Percentiles rank a stretch among this genome's conserved stretches.
These are phyloP conservation scores for Xylaria sp. DNA, from an alignment of 2,329 filamentous ascomycete genomes.

Conservation along the genomic window DNA sequence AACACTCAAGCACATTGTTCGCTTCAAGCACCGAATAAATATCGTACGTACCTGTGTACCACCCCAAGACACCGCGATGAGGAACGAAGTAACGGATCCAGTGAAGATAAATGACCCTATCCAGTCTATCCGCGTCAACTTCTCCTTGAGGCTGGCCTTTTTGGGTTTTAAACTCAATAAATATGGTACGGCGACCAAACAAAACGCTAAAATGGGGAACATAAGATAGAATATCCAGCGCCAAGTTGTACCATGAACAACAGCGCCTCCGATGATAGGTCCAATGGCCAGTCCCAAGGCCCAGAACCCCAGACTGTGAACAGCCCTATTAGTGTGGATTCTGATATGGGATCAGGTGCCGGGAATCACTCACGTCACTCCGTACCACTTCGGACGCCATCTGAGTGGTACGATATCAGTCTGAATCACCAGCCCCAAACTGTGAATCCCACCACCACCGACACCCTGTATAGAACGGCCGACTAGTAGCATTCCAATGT, in stretches of 20 bases:
- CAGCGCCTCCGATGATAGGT: slow-evolving; percentile 35
- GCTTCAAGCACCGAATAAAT: neutral
- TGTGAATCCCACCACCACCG: slow-evolving; percentile 55
- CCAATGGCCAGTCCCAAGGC: slow-evolving; percentile 35
- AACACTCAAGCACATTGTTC: neutral
- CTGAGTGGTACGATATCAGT: slow-evolving; percentile 56
- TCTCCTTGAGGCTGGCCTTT: slow-evolving; percentile 47
- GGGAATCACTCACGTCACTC: slow-evolving; percentile 47
- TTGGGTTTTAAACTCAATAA: slow-evolving; percentile 55
- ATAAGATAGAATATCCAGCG: slow-evolving; percentile 54
- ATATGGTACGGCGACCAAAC: slow-evolving; percentile 53
- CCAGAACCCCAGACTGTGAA: slow-evolving; percentile 31
- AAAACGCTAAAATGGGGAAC: slow-evolving; percentile 56
- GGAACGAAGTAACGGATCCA: slow-evolving; percentile 54
- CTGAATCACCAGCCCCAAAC: slow-evolving; percentile 54
- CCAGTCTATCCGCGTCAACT: slow-evolving; percentile 57
- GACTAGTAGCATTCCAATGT: slow-evolving; percentile 50
- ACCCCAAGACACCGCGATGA: slow-evolving; percentile 60
- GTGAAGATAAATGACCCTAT: slow-evolving; percentile 59
- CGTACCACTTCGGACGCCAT: slow-evolving; percentile 55
- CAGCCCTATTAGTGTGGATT: neutral
- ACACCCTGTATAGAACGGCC: slow-evolving; percentile 55
- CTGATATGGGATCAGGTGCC: no score
- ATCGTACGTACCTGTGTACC: slow-evolving; percentile 48
- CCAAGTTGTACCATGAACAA: slow-evolving; percentile 36